Evolutionary conservation across 2,329 filamentous ascomycete genomes (phyloP), one percentile per base, ranked within the genome.

Genomic region (Incumbomyces delicatus): DNA sequence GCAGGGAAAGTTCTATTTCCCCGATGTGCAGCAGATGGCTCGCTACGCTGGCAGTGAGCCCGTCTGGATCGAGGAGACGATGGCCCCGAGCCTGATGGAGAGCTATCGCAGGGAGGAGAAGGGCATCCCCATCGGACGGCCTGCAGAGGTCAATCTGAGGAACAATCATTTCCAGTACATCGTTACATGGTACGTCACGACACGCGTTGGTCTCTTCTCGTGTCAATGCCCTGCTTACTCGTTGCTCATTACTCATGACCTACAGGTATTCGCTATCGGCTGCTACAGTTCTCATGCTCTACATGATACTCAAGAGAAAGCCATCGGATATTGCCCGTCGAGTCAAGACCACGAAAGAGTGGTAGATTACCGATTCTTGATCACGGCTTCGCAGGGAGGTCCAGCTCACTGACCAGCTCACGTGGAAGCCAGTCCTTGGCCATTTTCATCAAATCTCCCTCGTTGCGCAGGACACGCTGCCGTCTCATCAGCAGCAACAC

Each of bases 131-230:
- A 90, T 95, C 61, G 92, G 89, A 12, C 77, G 90, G 61, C 71
- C 87, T 6, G 78, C 92, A 3, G 87, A 94, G 67, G 89, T 98
- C 50, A 94, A 94, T 63, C 71, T 98, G 61, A 79, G 87, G 63
- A 98, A 98, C 64, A 96, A 94, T 67, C 92, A 98, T 67, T 81
- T 87, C 53, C 92, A 96, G 72, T 98, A 98, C 67, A 98, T 98
- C 57, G 92, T 95, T 66, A 98, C 92, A 56, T 98, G 92, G 92
- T 96, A 78, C 61, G 81, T 67, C 29, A 27, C 4, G 8, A 27
- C 22, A 27, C 22, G 4, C 22, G 8, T 27, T 27, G n/a, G n/a
- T 8, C 8, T 27, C 22, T 27, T 27, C 5, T 5, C 5, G 22
- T 27, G 22, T 8, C 22, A 27, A 27, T 27, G 22, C 22, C n/a